Conservation (phyloP, 805 yeast genomes). For the Metschnikowia proteae region DNA sequence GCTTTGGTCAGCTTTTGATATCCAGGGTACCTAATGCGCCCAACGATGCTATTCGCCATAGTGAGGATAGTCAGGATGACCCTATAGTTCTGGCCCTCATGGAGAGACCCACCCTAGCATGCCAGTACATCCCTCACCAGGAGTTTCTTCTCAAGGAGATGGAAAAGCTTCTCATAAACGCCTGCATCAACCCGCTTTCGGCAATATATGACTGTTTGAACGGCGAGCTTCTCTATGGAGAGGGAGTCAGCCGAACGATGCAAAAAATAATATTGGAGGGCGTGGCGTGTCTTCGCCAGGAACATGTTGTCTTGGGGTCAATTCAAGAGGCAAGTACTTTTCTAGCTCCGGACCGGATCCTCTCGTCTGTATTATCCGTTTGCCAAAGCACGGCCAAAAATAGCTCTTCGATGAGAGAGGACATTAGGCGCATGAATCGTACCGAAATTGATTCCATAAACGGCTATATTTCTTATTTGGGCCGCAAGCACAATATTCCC, state of each 20-base stretch:
- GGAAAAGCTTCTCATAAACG: slow-evolving; percentile 74
- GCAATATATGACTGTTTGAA: slow-evolving; percentile 74
- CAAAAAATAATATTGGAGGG: slow-evolving; percentile 44
- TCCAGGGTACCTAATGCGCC: slow-evolving; percentile 48
- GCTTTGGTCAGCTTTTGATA: slow-evolving; percentile 58
- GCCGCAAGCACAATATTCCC: slow-evolving; percentile 38
- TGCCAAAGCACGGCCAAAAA: slow-evolving; percentile 48
- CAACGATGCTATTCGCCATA: background rate
- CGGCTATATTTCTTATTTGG: slow-evolving; percentile 67
- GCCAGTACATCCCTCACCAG: slow-evolving; percentile 33
- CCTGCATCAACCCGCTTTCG: slow-evolving; percentile 81
- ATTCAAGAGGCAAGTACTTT: slow-evolving; percentile 30
- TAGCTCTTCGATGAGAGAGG: slow-evolving; percentile 70
- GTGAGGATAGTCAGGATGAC: slow-evolving; percentile 10
- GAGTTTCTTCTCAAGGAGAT: slow-evolving; percentile 55
- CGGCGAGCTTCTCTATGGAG: slow-evolving; percentile 58
- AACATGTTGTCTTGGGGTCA: slow-evolving; percentile 21
- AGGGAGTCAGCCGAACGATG: slow-evolving; percentile 32
- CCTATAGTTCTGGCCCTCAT: slow-evolving; percentile 21
- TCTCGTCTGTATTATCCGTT: slow-evolving; percentile 33
- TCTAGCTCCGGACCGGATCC: slow-evolving; percentile 32
- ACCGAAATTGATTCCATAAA: slow-evolving; percentile 84
- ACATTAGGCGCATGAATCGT: slow-evolving; percentile 47
- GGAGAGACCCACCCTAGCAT: slow-evolving; percentile 23
- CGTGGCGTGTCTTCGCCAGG: slow-evolving; percentile 38